Base-by-base conservation (phyloP, 805 yeast species). In the Ogataea allantospora region DNA sequence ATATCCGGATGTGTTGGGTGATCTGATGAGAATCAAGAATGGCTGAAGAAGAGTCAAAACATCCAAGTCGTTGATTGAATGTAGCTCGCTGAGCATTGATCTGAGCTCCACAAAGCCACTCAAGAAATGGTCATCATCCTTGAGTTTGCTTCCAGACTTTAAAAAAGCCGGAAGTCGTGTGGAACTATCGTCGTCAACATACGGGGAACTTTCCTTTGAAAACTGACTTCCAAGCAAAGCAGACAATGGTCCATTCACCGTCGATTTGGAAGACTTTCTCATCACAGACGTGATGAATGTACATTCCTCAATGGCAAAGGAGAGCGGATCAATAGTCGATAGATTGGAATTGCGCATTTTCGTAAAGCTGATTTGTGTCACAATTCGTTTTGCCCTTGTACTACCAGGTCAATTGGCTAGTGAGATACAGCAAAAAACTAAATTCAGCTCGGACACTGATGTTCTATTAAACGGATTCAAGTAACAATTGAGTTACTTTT, bases 271-370 rank as follows among this genome's bases (percentile, higher is more conserved):
- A 46, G 85, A 73, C 56, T 88, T 88, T 38, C 97, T 72, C 95
- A 93, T 88, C 15, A 93, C 88, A 13, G 95, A 81, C 13, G 91
- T 78, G 35, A 93, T 75, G 40, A 81, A 73, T 54, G 87, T 83
- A 60, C 96, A 88, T 66, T 93, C 98, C 56, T 85, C 84, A 44
- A 88, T 80, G 48, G 88, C 83, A 50, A 91, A 77, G 2, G 95
- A 83, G 39, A 83, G 73, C 10, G 95, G 85, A 60, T 86, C 89
- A 35, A 85, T 71, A 6, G 91, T 52, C 12, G 60, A 40, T 5
- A 43, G 26, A 21, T 30, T 34, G 7, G 30, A 7, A 20, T 11
- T 26, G 26, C 22, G 27, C 40, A 36, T 36, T 21, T 7, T 21
- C n/a, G 8, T 21, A n/a, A 21, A 21, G n/a, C 11, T 27, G 25